phyloP scores from a whole-genome alignment of 148 eudicot genomes.

The Camellia granthamiana region DNA sequence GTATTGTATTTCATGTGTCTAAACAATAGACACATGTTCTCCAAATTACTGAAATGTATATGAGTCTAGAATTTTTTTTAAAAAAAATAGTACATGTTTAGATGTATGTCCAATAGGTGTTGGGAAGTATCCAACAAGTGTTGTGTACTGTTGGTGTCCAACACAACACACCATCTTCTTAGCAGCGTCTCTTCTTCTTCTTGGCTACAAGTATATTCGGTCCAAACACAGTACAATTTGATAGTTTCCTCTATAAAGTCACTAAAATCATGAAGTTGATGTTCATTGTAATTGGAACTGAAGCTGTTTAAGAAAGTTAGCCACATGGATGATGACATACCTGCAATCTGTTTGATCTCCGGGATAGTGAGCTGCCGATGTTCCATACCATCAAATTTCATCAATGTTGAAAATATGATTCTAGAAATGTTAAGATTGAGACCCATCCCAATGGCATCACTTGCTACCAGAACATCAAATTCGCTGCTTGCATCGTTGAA shows the following conservation, averaged over 20 bases:
- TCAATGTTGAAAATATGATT: slow-evolving; percentile 76
- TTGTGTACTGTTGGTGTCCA: too few species aligned
- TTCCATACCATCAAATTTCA: slow-evolving; percentile 81
- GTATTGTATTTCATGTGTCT: too few species aligned
- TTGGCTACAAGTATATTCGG: not conserved
- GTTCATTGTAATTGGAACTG: not conserved
- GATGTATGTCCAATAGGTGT: too few species aligned
- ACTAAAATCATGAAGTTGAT: not conserved
- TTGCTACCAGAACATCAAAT: slow-evolving; percentile 96
- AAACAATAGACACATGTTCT: too few species aligned
- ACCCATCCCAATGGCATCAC: slow-evolving; percentile 99
- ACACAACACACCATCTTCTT: too few species aligned
- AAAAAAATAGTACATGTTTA: too few species aligned
- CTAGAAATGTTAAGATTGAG: slow-evolving; percentile 93
- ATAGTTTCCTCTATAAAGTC: not conserved
- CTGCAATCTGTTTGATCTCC: slow-evolving; percentile 98
- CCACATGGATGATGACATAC: slow-evolving; percentile 29
- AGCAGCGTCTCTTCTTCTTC: too few species aligned
- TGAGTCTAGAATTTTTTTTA: too few species aligned
- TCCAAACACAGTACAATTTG: not conserved
- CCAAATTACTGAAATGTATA: too few species aligned
- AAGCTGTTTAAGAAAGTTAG: not conserved
- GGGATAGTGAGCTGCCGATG: slow-evolving; percentile 72
- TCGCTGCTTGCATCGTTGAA: slow-evolving; percentile 89
- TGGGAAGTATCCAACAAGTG: too few species aligned